These are phyloP conservation scores for Crucihimalaya himalaica DNA, from an alignment of 345 rosid genomes.

Conservation along the genomic window DNA sequence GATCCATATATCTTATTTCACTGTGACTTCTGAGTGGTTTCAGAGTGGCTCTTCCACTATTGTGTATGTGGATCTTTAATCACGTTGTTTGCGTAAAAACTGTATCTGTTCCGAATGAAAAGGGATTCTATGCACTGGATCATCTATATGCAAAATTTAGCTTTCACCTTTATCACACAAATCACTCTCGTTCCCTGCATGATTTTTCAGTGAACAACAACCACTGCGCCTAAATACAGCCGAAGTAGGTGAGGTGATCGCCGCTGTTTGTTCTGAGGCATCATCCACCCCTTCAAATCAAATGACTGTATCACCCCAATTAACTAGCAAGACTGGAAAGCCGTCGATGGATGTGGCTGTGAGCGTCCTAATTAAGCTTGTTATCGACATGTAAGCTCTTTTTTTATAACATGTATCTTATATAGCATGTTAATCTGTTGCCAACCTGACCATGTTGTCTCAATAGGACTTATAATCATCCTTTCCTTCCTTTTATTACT, in stretches of 20 bases:
- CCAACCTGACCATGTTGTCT: conserved; percentile 14
- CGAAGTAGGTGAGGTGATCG: conserved; percentile 93
- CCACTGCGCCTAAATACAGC: conserved; percentile 82
- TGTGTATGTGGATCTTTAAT: conserved; percentile 18
- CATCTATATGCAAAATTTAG: conserved; percentile 29
- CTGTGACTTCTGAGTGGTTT: conserved; percentile 29
- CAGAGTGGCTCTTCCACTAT: background rate
- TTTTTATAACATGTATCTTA: background rate
- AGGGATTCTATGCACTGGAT: conserved; percentile 17
- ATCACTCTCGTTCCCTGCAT: conserved; percentile 32
- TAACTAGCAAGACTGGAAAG: conserved; percentile 77
- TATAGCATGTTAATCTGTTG: conserved; percentile 24
- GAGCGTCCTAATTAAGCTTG: conserved; percentile 95
- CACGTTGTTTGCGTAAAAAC: conserved; percentile 7
- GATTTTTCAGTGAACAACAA: conserved; percentile 85
- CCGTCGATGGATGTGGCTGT: conserved; percentile 95
- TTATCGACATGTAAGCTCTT: conserved; percentile 88
- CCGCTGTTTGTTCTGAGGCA: conserved; percentile 93
- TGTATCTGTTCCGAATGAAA: conserved; percentile 27
- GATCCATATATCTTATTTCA: conserved; percentile 12
- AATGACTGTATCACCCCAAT: conserved; percentile 74
- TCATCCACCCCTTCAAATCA: conserved; percentile 57
- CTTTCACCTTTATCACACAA: conserved; percentile 26
- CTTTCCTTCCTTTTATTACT: conserved; percentile 15
- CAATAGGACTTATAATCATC: conserved; percentile 15